Conservation (phyloP, 2,329 filamentous ascomycete species). For the Zopfia rhizophila region DNA sequence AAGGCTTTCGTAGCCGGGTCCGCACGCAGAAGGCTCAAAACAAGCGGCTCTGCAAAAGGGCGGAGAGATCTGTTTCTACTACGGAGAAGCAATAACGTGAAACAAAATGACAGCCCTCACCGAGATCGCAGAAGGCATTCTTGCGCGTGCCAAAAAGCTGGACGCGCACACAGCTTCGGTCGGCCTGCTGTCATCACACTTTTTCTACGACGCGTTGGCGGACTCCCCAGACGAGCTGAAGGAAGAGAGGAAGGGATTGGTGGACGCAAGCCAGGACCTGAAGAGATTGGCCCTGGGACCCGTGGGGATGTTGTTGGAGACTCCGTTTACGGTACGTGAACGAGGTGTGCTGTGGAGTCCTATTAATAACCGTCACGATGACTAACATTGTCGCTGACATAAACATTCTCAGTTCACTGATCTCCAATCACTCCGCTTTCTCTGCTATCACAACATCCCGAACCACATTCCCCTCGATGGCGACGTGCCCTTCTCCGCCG, state of each 20-base stretch:
- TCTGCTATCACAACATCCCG: neutral
- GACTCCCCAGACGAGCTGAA: slow-evolving; percentile 10
- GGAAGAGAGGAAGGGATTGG: slow-evolving; percentile 2
- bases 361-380: no score
- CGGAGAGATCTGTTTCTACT: neutral
- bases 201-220: slow-evolving; percentile 2
- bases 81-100: slow-evolving; percentile 1
- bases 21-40: neutral
- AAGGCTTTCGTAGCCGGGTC: neutral
- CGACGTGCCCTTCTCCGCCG: slow-evolving; percentile 43
- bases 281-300: slow-evolving; percentile 7
- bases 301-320: neutral
- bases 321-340: slow-evolving; percentile 1
- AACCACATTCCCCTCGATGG: slow-evolving; percentile 54
- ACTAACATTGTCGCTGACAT: neutral
- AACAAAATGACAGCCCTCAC: slow-evolving; percentile 13
- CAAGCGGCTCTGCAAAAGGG: neutral
- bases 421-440: neutral
- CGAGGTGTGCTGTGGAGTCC: no score
- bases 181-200: slow-evolving; percentile 6
- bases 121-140: slow-evolving; percentile 11
- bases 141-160: slow-evolving; percentile 6
- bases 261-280: slow-evolving; percentile 12
- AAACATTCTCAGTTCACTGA: neutral
- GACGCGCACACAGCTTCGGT: slow-evolving; percentile 4